A percentile compares a stretch with the other conserved stretches of the same genome.
Evolutionary conservation across 495 filamentous ascomycete genomes (phyloP).

Genomic region (Lasiosphaeria hispida): DNA sequence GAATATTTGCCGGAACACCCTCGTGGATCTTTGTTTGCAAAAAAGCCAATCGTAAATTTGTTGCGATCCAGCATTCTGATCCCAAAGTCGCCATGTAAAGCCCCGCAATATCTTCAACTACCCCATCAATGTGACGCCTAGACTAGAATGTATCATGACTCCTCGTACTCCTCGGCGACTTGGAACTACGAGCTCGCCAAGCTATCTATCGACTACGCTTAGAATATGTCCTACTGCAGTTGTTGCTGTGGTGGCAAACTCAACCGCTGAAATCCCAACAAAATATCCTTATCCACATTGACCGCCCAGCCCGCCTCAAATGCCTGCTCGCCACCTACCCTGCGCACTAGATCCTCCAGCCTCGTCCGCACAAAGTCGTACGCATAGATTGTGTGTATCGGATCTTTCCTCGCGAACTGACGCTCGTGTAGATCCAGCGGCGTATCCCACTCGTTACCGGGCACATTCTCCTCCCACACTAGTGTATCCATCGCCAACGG

Average conservation of each 20-base stretch:
- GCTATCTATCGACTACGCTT: too few species aligned
- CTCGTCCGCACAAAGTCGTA: slow-evolving; percentile 67
- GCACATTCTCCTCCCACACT: slow-evolving; percentile 66
- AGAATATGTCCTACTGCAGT: too few species aligned
- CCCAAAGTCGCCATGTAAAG: too few species aligned
- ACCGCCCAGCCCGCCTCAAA: slow-evolving; percentile 78
- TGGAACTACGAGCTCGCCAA: too few species aligned
- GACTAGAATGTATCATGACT: too few species aligned
- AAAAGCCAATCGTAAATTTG: too few species aligned
- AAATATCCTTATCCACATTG: slow-evolving; percentile 83
- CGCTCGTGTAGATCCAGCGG: slow-evolving; percentile 53
- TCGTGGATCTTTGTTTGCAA: too few species aligned
- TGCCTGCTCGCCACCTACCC: slow-evolving; percentile 65
- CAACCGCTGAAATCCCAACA: slow-evolving; percentile 58
- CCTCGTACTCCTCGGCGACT: too few species aligned
- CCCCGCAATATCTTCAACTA: too few species aligned
- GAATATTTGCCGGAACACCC: too few species aligned
- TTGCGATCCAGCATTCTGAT: too few species aligned
- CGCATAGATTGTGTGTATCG: slow-evolving; percentile 67
- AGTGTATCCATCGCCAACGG: slow-evolving; percentile 39
- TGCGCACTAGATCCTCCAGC: slow-evolving; percentile 61
- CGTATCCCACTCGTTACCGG: slow-evolving; percentile 65
- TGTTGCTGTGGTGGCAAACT: slow-evolving; percentile 13
- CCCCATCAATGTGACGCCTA: too few species aligned
- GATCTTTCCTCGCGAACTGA: slow-evolving; percentile 60